Conservation (phyloP, 495 filamentous ascomycete species). For the Letharia lupina region DNA sequence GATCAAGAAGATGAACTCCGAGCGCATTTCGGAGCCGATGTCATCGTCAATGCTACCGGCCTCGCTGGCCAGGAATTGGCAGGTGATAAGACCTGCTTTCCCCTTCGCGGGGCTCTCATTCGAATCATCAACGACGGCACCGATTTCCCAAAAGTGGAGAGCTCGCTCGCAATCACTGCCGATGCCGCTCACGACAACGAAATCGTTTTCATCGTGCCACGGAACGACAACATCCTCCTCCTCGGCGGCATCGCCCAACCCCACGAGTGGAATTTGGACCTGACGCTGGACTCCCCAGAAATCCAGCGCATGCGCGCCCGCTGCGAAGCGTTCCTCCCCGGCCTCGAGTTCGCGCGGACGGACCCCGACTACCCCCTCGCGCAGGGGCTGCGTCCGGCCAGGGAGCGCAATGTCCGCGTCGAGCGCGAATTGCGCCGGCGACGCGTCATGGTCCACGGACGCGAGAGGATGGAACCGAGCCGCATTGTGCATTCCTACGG, state of each 20-base stretch:
- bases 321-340: slow-evolving; percentile 39
- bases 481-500: slow-evolving; percentile 43
- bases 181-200: slow-evolving; percentile 33
- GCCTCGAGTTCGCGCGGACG: slow-evolving; percentile 36
- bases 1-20: slow-evolving; percentile 34
- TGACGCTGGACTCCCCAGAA: slow-evolving; percentile 35
- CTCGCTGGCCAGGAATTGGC: slow-evolving; percentile 33
- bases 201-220: slow-evolving; percentile 44
- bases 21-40: slow-evolving; percentile 34
- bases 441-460: neutral
- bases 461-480: slow-evolving; percentile 25
- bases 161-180: slow-evolving; percentile 36
- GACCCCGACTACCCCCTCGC: slow-evolving; percentile 40
- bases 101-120: slow-evolving; percentile 40
- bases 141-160: slow-evolving; percentile 39
- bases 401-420: slow-evolving; percentile 36
- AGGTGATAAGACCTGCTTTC: slow-evolving; percentile 36
- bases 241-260: slow-evolving; percentile 39
- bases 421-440: slow-evolving; percentile 36
- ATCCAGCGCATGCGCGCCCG: slow-evolving; percentile 39
- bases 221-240: slow-evolving; percentile 43
- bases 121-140: slow-evolving; percentile 45
- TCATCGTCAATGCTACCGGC: slow-evolving; percentile 43
- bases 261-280: slow-evolving; percentile 34
- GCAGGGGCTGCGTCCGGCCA: slow-evolving; percentile 39